A percentile compares a stretch with the other conserved stretches of the same genome.
phyloP scores from a whole-genome alignment of 306 rosid species.

The Sechiopsis laciniata region DNA sequence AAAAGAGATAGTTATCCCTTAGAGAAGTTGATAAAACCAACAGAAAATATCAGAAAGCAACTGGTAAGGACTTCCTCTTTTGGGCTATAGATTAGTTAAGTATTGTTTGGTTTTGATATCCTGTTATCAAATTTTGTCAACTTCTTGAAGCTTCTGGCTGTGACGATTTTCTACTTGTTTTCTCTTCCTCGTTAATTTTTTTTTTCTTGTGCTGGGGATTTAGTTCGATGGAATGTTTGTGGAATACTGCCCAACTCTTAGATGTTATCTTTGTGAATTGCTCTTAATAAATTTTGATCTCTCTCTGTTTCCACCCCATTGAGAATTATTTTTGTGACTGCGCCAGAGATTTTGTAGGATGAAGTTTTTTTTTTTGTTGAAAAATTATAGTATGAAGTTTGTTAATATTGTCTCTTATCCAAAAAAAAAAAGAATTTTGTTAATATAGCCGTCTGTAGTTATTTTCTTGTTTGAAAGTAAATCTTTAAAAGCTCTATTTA shows the following conservation, averaged over 20 bases:
- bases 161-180: not conserved
- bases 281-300: not conserved
- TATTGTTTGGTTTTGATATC: not conserved
- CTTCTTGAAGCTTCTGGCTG: not conserved
- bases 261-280: not conserved
- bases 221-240: not conserved
- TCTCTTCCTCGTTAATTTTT: not conserved
- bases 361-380: not conserved
- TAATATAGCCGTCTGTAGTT: not conserved
- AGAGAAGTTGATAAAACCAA: slow-evolving; percentile 12
- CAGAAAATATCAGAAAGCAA: slow-evolving; percentile 16
- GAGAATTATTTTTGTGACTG: not conserved
- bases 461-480: not conserved
- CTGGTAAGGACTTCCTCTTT: slow-evolving; percentile 3
- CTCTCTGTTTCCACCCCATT: not conserved
- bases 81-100: not conserved
- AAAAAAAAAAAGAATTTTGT: too few species aligned
- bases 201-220: not conserved
- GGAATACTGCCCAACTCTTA: not conserved
- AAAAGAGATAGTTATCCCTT: slow-evolving; percentile 17
- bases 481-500: not conserved
- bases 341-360: not conserved
- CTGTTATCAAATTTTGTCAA: not conserved
- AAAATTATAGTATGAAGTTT: not conserved
- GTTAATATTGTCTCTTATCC: not conserved